phyloP scores from a whole-genome alignment of 2,329 filamentous ascomycete genomes.

The Colletotrichum tanaceti region DNA sequence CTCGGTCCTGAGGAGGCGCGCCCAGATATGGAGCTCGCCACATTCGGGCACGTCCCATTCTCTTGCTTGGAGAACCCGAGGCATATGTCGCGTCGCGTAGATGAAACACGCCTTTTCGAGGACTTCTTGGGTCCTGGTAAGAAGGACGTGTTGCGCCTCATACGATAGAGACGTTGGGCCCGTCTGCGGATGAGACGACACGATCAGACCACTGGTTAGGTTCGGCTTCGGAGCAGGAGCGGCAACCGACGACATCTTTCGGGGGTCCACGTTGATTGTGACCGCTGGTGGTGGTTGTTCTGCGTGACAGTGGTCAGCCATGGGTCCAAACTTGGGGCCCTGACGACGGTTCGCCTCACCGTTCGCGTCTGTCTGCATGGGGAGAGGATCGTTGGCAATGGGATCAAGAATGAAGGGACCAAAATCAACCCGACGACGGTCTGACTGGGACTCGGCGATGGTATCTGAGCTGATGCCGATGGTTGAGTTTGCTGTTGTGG shows the following conservation, averaged over 20 bases:
- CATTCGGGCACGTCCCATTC: background rate
- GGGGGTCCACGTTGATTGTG: background rate
- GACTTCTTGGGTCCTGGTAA: background rate
- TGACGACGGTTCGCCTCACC: background rate
- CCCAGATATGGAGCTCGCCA: background rate
- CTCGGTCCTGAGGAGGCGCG: background rate
- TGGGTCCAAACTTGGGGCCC: too few species aligned
- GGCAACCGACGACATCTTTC: background rate
- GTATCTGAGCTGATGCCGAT: background rate
- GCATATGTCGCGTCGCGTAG: background rate
- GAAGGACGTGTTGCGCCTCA: slow-evolving; percentile 1
- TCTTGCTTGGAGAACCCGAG: background rate
- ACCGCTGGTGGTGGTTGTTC: background rate
- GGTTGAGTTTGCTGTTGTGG: background rate
- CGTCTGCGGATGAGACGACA: background rate
- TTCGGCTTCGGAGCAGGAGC: background rate
- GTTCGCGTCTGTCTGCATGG: background rate
- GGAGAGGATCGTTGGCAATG: background rate
- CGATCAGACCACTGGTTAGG: background rate
- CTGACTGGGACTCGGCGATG: background rate
- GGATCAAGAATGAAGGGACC: background rate
- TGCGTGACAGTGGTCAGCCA: background rate
- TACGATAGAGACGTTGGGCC: background rate
- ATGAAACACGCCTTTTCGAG: background rate
- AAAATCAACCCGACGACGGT: background rate